Evolutionary conservation across 768 basidiomycete genomes (phyloP), one percentile per base, ranked within the genome.

Genomic region (Mycena maculata): DNA sequence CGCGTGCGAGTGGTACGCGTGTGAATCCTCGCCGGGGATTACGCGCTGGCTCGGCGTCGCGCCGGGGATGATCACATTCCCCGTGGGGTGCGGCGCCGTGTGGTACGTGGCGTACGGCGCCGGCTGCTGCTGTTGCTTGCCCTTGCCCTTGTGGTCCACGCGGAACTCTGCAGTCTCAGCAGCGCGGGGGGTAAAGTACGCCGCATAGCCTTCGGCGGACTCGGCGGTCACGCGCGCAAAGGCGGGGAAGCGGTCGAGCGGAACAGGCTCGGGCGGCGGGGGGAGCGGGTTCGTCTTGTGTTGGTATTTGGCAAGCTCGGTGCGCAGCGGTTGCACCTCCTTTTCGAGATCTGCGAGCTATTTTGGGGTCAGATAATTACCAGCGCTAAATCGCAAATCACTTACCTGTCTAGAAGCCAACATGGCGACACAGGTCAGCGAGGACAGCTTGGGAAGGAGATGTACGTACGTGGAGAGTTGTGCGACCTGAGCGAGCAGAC

Each of bases 211-310:
- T 28, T 75, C 73, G 44, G 61, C 63, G 54, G 67, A 67, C 42
- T 71, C 69, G 20, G 69, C 69, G 20, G 69, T 52, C 8, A 78
- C 74, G 65, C 81, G 79, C 20, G 79, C 77, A 56, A 85, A 82
- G 13, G 79, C 55, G 13, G 85, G 83, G 22, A 86, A 77, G 42
- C 80, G 77, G 27, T 85, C 83, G 12, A 83, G 75, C 11, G 84
- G 79, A 9, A 88, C 74, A 3, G 86, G 87, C 60, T 85, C 82
- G 15, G 88, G 88, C n/a, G 88, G 88, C 44, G 78, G 75, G 25
- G 88, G 88, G 22, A 89, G 81, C 5, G 88, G 88, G 70, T 88
- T 88, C 39, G 75, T 73, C 54, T 73, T 72, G 63, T 79, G 76
- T 54, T 71, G 77, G 69, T 71, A 77, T 45, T 72, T 75, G 7